Evolutionary conservation across 129 eudicot genomes (phyloP).

Genomic region (Saussurea involucrata): DNA sequence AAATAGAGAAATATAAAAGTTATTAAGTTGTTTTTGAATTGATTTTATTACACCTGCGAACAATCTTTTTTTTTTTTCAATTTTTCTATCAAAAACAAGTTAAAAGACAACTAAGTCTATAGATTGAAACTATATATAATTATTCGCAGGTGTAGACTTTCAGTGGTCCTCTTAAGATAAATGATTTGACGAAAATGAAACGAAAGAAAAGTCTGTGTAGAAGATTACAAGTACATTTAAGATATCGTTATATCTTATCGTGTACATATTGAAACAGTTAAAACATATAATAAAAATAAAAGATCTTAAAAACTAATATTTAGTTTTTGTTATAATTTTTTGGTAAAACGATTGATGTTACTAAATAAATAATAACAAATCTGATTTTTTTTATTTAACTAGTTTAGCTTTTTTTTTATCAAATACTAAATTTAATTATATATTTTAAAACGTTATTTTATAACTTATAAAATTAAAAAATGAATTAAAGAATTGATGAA

Average conservation of each 20-base stretch:
- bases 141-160: neutral
- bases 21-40: neutral
- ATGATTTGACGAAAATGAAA: constrained; percentile 1
- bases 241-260: neutral
- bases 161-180: constrained; percentile 12
- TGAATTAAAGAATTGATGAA: neutral
- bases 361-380: neutral
- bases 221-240: neutral
- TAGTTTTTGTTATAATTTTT: neutral
- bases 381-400: no score
- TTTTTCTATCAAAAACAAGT: neutral
- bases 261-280: neutral
- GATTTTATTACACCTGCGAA: no score
- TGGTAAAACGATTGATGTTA: no score
- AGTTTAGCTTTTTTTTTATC: neutral
- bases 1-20: neutral
- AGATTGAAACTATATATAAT: neutral
- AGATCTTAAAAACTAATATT: neutral
- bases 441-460: neutral
- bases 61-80: no score
- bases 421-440: neutral
- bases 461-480: neutral
- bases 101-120: neutral
- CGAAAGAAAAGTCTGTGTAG: neutral
- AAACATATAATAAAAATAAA: neutral